Evolutionary conservation across 495 filamentous ascomycete genomes (phyloP), one percentile per base, ranked within the genome.

Genomic region (Baudoinia panamericana): DNA sequence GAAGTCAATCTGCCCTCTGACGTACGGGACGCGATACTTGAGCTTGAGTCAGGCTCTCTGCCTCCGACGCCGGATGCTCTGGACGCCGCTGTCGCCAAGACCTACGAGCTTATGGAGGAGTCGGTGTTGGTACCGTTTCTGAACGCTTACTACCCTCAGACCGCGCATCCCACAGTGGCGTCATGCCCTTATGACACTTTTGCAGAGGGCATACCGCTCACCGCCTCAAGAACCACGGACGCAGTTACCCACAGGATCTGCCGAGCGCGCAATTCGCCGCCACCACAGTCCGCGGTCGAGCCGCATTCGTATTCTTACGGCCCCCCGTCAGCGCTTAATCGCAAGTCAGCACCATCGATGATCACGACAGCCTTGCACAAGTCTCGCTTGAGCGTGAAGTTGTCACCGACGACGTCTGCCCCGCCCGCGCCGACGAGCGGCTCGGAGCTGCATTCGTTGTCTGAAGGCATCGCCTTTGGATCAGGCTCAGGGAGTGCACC

Each of bases 21-120:
- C 45, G 82, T 95, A 22, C 81, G 92, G 3, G 83, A 95, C 52
- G 66, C 71, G 13, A 65, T 99, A 21, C 64, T 99, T 12, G 67
- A 67, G 10, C 66, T 84, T 32, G 67, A 75, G 5, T 68, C 70
- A 25, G 59, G 64, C 8, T 56, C 67, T n/a, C 62, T 65, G 3
- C 84, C 92, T 5, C 92, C 90, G 0, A 57, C 69, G 16, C 92
- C 90, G 3, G 71, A 80, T 34, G 71, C 75, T 23, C 68, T 99
- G 18, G 84, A 92, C 52, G 67, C 78, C n/a, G 90, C 90, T n/a
- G 84, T 90, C 13, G 71, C 76, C 41, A 88, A 92, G 37, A 80
- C 93, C 12, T 84, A 86, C 56, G 88, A 96, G 43, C 63, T 99
- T 44, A 96, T 99, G 84, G 87, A 95, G 53, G 90, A 95, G 52